Percentiles rank a stretch among this genome's conserved stretches.
phyloP scores from a whole-genome alignment of 1,139 yeast species.

The Dujonia santamariae region DNA sequence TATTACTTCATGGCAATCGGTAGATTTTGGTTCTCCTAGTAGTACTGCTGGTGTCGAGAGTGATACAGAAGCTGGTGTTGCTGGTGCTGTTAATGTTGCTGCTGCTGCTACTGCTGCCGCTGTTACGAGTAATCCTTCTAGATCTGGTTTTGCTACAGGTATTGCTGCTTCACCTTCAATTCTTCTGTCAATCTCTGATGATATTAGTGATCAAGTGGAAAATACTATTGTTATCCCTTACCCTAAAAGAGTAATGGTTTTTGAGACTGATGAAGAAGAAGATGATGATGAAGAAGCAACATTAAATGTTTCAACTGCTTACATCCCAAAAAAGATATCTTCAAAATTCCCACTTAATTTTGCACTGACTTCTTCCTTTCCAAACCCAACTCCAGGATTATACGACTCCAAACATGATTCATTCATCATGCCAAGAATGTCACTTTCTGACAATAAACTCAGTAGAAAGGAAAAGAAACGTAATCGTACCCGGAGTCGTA shows the following conservation, averaged over 20 bases:
- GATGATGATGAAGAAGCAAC: slow-evolving; percentile 16
- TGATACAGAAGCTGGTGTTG: slow-evolving; percentile 2
- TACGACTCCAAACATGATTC: slow-evolving; percentile 11
- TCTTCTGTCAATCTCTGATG: slow-evolving; percentile 10
- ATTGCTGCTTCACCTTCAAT: slow-evolving; percentile 7
- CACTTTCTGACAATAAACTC: slow-evolving; percentile 15
- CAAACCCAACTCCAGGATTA: background rate
- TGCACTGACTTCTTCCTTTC: background rate
- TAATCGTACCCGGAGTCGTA: too few species aligned
- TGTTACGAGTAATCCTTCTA: slow-evolving; percentile 12
- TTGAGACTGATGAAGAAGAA: slow-evolving; percentile 44
- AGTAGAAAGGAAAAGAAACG: too few species aligned
- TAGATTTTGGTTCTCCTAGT: too few species aligned
- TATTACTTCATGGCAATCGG: slow-evolving; percentile 19
- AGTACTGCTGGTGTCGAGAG: slow-evolving; percentile 5
- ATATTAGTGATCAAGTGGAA: slow-evolving; percentile 1
- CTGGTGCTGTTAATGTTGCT: slow-evolving; percentile 1
- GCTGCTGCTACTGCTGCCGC: slow-evolving; percentile 12
- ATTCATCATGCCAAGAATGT: slow-evolving; percentile 40
- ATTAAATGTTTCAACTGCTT: background rate
- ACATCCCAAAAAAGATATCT: slow-evolving; percentile 5
- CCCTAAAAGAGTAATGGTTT: slow-evolving; percentile 28
- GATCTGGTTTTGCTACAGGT: slow-evolving; percentile 4
- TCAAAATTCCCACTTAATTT: slow-evolving; percentile 7
- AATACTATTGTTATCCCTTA: slow-evolving; percentile 8